Evolutionary conservation across 768 basidiomycete genomes (phyloP), one percentile per base, ranked within the genome.

Genomic region (Pulveroboletus ravenelii): DNA sequence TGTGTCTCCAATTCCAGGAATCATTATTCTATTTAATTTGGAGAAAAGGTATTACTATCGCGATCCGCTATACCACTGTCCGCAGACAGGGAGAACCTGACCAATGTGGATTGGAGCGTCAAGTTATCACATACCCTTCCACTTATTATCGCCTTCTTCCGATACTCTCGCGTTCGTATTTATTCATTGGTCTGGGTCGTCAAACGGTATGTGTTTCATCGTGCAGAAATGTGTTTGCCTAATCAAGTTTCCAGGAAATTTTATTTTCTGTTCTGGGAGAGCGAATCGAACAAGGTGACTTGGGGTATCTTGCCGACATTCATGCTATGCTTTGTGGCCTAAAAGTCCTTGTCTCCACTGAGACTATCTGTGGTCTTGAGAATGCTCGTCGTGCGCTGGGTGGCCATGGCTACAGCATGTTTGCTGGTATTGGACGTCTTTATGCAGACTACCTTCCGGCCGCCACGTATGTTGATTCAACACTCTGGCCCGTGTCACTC

Each of bases 401-500:
- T 45, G 87, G 87, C 4, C 87, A 90, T 64, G 87, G 88, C 0
- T 88, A 78, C 65, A 85, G 85, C 56, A 77, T 74, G 0, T 85
- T 82, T 55, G 72, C 83, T 0, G 87, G 85, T 3, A 72, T 89
- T 1, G 86, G 86, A 5, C 66, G 74, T 34, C 45, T 84, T 1
- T 87, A 86, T 54, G 82, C 80, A 4, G 79, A 85, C 62, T 80
- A 80, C 54, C 70, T 86, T 2, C 85, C 86, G 0, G 74, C 77
- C 46, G 78, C 74, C 23, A 87, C 86, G 81, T 85, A 59, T 10
- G 79, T 70, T 20, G 36, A 20, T 23, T 41, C 17, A 13, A 32
- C 18, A 5, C 41, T n/a, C 14, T 15, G 15, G 32, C 25, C 9
- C 31, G 23, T 14, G 6, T 34, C 29, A 3, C 18, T 59, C 37